Evolutionary conservation across 176 grass and related monocot species (phyloP).

Genomic region (Typha latifolia): DNA sequence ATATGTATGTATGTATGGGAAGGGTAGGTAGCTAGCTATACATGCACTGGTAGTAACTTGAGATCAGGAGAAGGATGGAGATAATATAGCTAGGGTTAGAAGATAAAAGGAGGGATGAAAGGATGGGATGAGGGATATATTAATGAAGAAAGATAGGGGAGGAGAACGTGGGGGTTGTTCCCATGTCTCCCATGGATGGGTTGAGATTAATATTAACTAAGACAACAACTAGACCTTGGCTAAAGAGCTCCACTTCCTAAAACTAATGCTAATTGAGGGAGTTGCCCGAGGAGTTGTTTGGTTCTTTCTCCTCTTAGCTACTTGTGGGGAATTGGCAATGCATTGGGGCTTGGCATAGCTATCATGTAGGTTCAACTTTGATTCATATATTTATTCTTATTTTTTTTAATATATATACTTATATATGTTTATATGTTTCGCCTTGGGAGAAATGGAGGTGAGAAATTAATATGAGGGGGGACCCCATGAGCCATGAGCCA

Average conservation of each 20-base stretch:
- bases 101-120: not conserved
- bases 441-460: too few species aligned
- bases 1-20: too few species aligned
- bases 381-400: too few species aligned
- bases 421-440: too few species aligned
- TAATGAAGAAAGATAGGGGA: slow-evolving; percentile 1
- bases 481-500: too few species aligned
- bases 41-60: too few species aligned
- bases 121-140: slow-evolving; percentile 7
- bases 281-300: not conserved
- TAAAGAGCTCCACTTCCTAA: not conserved
- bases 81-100: too few species aligned
- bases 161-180: slow-evolving; percentile 26
- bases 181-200: slow-evolving; percentile 5
- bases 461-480: too few species aligned
- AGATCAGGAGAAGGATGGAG: too few species aligned
- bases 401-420: too few species aligned
- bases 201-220: not conserved
- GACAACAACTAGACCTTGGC: not conserved
- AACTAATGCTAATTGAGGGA: not conserved
- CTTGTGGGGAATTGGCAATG: slow-evolving; percentile 4
- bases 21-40: too few species aligned
- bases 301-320: not conserved
- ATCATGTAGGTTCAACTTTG: not conserved
- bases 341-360: not conserved